A percentile compares a stretch with the other conserved stretches of the same genome.
These are phyloP conservation scores for Periglandula ipomoeae DNA, from an alignment of 2,329 filamentous ascomycete genomes.

Conservation along the genomic window DNA sequence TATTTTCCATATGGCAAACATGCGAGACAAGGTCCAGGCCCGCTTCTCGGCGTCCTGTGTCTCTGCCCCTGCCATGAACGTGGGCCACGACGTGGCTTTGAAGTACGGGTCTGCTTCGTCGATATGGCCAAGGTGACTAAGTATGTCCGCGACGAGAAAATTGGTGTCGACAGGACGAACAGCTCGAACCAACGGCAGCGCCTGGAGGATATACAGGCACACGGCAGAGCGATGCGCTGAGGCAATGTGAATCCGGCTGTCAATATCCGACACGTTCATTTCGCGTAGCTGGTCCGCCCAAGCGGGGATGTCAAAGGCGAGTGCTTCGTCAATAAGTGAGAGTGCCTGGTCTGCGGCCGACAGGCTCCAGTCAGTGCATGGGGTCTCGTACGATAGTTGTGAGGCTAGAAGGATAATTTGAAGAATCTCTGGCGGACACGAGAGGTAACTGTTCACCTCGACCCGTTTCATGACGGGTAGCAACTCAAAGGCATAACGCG, in stretches of 20 bases:
- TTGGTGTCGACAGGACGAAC: constrained; percentile 30
- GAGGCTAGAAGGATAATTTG: constrained; percentile 36
- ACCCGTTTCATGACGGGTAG: constrained; percentile 31
- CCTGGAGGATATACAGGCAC: constrained; percentile 37
- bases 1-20: constrained; percentile 33
- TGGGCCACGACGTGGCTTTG: constrained; percentile 52
- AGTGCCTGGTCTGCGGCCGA: constrained; percentile 27
- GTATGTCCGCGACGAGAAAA: constrained; percentile 39
- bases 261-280: constrained; percentile 28
- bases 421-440: constrained; percentile 33
- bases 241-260: constrained; percentile 34
- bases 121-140: constrained; percentile 40
- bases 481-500: constrained; percentile 28
- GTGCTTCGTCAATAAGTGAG: constrained; percentile 30
- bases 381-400: constrained; percentile 30
- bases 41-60: constrained; percentile 36
- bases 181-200: constrained; percentile 28
- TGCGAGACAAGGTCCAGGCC: constrained; percentile 40
- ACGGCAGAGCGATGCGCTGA: constrained; percentile 37
- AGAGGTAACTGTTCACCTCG: constrained; percentile 33
- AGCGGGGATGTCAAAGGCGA: constrained; percentile 30
- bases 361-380: constrained; percentile 21
- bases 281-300: constrained; percentile 32
- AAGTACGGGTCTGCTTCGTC: constrained; percentile 41
- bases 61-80: constrained; percentile 49